These are phyloP conservation scores for Clavispora vitiphila DNA, from an alignment of 805 yeast genomes.

Conservation along the genomic window DNA sequence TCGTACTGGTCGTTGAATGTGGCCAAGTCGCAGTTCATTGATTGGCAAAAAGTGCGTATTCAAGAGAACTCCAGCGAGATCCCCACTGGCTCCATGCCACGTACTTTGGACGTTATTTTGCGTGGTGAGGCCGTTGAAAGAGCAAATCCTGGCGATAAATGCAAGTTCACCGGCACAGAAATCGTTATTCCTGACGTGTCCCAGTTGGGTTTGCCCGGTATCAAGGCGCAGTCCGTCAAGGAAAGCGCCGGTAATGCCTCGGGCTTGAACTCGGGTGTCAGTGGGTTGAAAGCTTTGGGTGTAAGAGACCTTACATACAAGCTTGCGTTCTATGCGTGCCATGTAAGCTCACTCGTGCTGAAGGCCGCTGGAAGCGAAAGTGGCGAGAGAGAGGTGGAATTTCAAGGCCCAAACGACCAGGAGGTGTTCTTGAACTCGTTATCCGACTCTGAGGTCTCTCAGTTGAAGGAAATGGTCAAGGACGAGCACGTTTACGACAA, in stretches of 20 bases:
- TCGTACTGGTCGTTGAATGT: constrained; percentile 80
- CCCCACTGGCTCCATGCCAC: constrained; percentile 98
- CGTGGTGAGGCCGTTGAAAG: constrained; percentile 93
- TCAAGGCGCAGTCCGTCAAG: constrained; percentile 76
- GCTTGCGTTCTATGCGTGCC: constrained; percentile 87
- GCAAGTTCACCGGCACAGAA: constrained; percentile 90
- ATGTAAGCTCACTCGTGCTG: constrained; percentile 63
- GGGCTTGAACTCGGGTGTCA: constrained; percentile 76
- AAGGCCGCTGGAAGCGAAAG: constrained; percentile 19
- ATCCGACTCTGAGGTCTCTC: constrained; percentile 76
- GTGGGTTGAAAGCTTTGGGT: constrained; percentile 88
- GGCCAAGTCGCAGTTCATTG: constrained; percentile 79
- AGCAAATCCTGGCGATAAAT: constrained; percentile 96
- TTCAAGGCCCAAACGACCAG: constrained; percentile 63
- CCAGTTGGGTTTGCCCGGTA: constrained; percentile 92
- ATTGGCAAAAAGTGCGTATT: constrained; percentile 94
- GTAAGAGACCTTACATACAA: constrained; percentile 91
- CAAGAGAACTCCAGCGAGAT: constrained; percentile 96
- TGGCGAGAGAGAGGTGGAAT: constrained; percentile 22
- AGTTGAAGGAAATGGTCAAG: constrained; percentile 84
- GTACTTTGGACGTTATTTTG: constrained; percentile 86
- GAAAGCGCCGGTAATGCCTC: constrained; percentile 61
- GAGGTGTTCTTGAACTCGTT: constrained; percentile 74
- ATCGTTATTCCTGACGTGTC: constrained; percentile 93
- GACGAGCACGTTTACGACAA: constrained; percentile 81